phyloP scores from a whole-genome alignment of 495 filamentous ascomycete species.

The Lasiosphaeris hirsuta region DNA sequence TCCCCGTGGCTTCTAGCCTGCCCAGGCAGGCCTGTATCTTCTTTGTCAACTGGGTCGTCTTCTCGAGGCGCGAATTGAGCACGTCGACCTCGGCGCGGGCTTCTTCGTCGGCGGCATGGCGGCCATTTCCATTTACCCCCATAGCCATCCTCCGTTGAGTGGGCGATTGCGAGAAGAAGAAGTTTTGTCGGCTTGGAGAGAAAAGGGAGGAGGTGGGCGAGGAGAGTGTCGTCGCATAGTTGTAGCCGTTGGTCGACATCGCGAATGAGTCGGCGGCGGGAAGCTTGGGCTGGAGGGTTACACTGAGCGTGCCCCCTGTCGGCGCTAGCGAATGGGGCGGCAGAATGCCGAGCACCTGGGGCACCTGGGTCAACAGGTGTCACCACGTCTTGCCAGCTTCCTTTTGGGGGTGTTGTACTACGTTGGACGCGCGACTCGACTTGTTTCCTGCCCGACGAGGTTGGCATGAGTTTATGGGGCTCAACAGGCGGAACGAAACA shows the following conservation, averaged over 20 bases:
- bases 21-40: constrained; percentile 88
- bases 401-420: too few species aligned
- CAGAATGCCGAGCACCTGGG: too few species aligned
- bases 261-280: too few species aligned
- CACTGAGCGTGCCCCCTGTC: too few species aligned
- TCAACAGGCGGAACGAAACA: constrained; percentile 1
- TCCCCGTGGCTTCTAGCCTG: constrained; percentile 79
- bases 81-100: constrained; percentile 65
- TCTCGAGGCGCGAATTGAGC: constrained; percentile 60
- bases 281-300: too few species aligned
- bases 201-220: constrained; percentile 1
- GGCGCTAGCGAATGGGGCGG: too few species aligned
- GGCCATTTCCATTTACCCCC: constrained; percentile 38
- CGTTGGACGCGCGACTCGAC: too few species aligned
- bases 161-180: constrained; percentile 7
- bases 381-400: too few species aligned
- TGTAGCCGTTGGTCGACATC: neutral
- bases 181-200: constrained; percentile 6
- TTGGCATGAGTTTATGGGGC: neutral
- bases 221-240: constrained; percentile 3
- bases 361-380: too few species aligned
- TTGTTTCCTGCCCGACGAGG: too few species aligned
- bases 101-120: constrained; percentile 57
- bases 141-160: constrained; percentile 39
- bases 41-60: constrained; percentile 73